A percentile compares a stretch with the other conserved stretches of the same genome.
These are phyloP conservation scores for Plantago ovata DNA, from an alignment of 257 asterid species.

Conservation along the genomic window DNA sequence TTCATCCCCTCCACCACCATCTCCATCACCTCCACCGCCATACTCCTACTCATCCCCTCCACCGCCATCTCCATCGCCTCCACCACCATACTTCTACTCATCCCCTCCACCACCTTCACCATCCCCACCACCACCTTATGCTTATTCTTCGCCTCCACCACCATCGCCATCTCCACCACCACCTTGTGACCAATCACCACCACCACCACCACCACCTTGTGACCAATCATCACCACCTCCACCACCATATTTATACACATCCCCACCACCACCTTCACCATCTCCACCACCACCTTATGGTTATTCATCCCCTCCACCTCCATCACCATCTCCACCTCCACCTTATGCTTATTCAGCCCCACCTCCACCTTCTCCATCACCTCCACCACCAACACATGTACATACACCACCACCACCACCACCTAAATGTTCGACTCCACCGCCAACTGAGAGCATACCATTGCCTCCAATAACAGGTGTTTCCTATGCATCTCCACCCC, in stretches of 20 bases:
- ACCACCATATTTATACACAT: slow-evolving; percentile 25
- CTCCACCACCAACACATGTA: slow-evolving; percentile 12
- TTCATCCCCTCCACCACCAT: slow-evolving; percentile 37
- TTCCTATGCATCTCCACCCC: slow-evolving; percentile 52
- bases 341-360: slow-evolving; percentile 29
- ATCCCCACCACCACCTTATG: slow-evolving; percentile 33
- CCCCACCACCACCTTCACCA: slow-evolving; percentile 28
- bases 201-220: no score
- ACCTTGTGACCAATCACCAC: no score
- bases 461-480: slow-evolving; percentile 44
- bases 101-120: slow-evolving; percentile 40
- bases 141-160: slow-evolving; percentile 31
- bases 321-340: slow-evolving; percentile 28
- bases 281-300: slow-evolving; percentile 19
- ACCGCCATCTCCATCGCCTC: slow-evolving; percentile 32
- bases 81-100: slow-evolving; percentile 30
- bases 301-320: slow-evolving; percentile 27
- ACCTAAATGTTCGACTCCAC: slow-evolving; percentile 15
- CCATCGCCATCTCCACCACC: slow-evolving; percentile 32
- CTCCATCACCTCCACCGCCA: slow-evolving; percentile 37
- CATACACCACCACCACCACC: slow-evolving; percentile 22
- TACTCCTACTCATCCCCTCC: slow-evolving; percentile 28
- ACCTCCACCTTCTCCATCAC: slow-evolving; percentile 33
- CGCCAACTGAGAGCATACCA: slow-evolving; percentile 28
- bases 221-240: no score